Conservation (phyloP, 768 basidiomycete species). For the Jaapia argillacea region DNA sequence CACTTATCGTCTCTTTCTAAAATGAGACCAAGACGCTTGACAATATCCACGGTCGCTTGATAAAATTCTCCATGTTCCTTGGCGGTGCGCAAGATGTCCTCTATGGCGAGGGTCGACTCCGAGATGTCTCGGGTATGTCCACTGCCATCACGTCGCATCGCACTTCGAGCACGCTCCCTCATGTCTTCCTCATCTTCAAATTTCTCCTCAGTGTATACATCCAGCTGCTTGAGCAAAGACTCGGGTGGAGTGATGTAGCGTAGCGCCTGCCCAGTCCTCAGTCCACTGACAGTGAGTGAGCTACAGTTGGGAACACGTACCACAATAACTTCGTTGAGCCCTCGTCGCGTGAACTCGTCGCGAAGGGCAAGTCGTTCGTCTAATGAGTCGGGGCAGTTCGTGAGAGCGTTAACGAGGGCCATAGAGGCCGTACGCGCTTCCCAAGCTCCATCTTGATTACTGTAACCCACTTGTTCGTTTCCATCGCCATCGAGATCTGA, state of each 20-base stretch:
- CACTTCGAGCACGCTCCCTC: slow-evolving; percentile 47
- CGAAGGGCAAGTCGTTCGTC: slow-evolving; percentile 73
- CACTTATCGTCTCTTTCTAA: slow-evolving; percentile 56
- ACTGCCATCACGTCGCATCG: slow-evolving; percentile 17
- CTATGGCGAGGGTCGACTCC: slow-evolving; percentile 45
- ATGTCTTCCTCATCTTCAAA: slow-evolving; percentile 86
- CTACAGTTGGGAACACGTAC: slow-evolving; percentile 44
- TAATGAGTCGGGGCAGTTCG: slow-evolving; percentile 62
- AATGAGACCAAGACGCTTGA: slow-evolving; percentile 45
- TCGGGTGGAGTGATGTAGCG: slow-evolving; percentile 72
- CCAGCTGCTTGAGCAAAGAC: slow-evolving; percentile 65
- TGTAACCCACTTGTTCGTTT: neutral
- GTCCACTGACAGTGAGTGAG: no score
- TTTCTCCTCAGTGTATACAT: slow-evolving; percentile 80
- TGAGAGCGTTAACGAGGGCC: slow-evolving; percentile 71
- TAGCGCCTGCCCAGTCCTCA: slow-evolving; percentile 54
- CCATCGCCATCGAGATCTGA: slow-evolving; percentile 23
- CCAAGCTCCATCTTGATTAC: slow-evolving; percentile 65
- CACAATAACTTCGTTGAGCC: slow-evolving; percentile 74
- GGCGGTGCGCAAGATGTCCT: slow-evolving; percentile 51
- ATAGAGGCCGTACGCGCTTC: slow-evolving; percentile 70
- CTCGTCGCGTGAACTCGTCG: slow-evolving; percentile 76
- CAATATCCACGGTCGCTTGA: slow-evolving; percentile 47
- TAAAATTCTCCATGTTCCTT: slow-evolving; percentile 55
- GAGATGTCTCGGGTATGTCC: slow-evolving; percentile 19